These are phyloP conservation scores for Phylloporus scabripes DNA, from an alignment of 768 basidiomycete genomes.

Conservation along the genomic window DNA sequence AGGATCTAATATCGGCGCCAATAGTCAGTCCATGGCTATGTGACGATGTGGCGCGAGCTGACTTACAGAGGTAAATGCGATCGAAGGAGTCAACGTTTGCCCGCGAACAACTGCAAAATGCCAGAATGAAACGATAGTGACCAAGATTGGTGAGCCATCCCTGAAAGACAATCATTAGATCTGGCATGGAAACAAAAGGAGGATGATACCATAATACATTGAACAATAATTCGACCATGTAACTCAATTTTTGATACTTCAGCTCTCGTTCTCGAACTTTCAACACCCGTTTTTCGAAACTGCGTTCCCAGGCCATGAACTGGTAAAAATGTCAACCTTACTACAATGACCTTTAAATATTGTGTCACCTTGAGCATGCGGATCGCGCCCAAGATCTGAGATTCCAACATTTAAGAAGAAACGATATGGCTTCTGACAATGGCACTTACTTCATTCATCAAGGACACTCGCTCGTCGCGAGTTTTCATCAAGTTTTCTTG, in stretches of 20 bases:
- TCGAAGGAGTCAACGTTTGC: slow-evolving; percentile 70
- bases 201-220: slow-evolving; percentile 47
- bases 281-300: slow-evolving; percentile 71
- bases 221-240: slow-evolving; percentile 72
- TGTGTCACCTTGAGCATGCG: slow-evolving; percentile 72
- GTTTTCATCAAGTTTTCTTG: slow-evolving; percentile 90
- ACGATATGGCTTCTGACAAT: neutral
- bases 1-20: slow-evolving; percentile 31
- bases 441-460: slow-evolving; percentile 75
- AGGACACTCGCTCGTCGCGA: slow-evolving; percentile 79
- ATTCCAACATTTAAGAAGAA: neutral
- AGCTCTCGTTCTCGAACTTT: slow-evolving; percentile 77
- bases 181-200: neutral
- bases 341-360: neutral
- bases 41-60: slow-evolving; percentile 12
- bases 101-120: slow-evolving; percentile 69
- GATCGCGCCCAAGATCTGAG: slow-evolving; percentile 73
- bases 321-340: slow-evolving; percentile 21
- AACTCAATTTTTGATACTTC: slow-evolving; percentile 80
- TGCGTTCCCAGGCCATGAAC: slow-evolving; percentile 96
- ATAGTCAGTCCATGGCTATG: neutral
- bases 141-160: slow-evolving; percentile 48
- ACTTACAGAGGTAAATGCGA: slow-evolving; percentile 70
- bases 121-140: slow-evolving; percentile 60
- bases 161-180: slow-evolving; percentile 17